These are phyloP conservation scores for Alternaria gaisen DNA, from an alignment of 2,329 filamentous ascomycete genomes.

Conservation along the genomic window DNA sequence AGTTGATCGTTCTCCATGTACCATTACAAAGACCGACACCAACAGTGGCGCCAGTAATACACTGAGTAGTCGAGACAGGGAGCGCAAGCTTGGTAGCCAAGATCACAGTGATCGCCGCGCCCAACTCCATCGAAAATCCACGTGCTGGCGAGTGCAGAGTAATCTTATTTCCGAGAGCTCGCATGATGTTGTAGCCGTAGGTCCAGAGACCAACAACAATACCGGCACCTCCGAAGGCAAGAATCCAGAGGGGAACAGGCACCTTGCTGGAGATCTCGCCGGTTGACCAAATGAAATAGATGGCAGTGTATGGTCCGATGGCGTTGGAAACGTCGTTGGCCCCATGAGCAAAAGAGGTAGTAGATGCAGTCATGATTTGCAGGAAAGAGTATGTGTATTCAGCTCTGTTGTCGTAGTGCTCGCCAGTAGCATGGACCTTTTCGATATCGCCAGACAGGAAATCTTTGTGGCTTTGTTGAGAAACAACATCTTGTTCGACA, in stretches of 20 bases:
- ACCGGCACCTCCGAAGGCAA: constrained; percentile 59
- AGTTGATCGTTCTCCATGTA: constrained; percentile 54
- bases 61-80: constrained; percentile 66
- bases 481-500: constrained; percentile 60
- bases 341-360: constrained; percentile 75
- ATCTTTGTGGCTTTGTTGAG: constrained; percentile 51
- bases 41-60: constrained; percentile 50
- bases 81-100: constrained; percentile 70
- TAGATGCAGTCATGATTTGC: constrained; percentile 65
- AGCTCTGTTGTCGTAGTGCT: constrained; percentile 69
- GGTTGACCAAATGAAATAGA: constrained; percentile 69
- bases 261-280: constrained; percentile 27
- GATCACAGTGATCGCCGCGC: constrained; percentile 68
- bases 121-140: constrained; percentile 55
- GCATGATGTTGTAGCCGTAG: constrained; percentile 73
- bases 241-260: constrained; percentile 42
- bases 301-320: constrained; percentile 65
- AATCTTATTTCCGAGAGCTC: constrained; percentile 68
- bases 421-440: constrained; percentile 64
- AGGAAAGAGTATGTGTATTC: constrained; percentile 59
- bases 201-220: constrained; percentile 68
- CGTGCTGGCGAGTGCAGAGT: constrained; percentile 69
- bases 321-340: constrained; percentile 72
- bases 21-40: constrained; percentile 47
- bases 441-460: constrained; percentile 63